These are phyloP conservation scores for Phytopythium oedochilum DNA, from an alignment of 352 stramenopile species.

Conservation along the genomic window DNA sequence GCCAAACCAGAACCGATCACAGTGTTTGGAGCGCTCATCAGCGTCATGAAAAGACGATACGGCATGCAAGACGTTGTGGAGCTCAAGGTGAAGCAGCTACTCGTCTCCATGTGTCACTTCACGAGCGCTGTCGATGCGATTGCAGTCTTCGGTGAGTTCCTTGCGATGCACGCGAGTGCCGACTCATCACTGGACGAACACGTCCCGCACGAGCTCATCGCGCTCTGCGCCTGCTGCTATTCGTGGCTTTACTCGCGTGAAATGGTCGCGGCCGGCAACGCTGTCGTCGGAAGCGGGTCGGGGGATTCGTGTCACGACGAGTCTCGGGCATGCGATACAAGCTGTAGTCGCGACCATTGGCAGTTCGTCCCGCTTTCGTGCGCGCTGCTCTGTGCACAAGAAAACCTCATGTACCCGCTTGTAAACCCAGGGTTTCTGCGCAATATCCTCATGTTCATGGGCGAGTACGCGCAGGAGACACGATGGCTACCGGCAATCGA, in stretches of 20 bases:
- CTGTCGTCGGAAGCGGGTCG: conserved; percentile 2
- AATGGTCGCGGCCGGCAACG: conserved; percentile 51
- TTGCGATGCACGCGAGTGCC: conserved; percentile 34
- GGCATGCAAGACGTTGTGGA: conserved; percentile 49
- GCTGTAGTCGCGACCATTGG: conserved; percentile 32
- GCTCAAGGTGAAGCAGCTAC: conserved; percentile 56
- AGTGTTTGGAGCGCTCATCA: conserved; percentile 37
- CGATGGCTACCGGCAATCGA: conserved; percentile 11
- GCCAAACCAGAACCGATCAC: conserved; percentile 13
- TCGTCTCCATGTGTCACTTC: conserved; percentile 55
- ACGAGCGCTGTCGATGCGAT: conserved; percentile 46
- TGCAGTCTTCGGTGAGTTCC: conserved; percentile 64
- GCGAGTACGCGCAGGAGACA: conserved; percentile 44
- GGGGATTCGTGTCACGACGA: neutral
- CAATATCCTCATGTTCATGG: conserved; percentile 46
- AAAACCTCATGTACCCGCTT: conserved; percentile 67
- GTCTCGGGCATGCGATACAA: neutral
- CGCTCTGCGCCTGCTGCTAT: conserved; percentile 48
- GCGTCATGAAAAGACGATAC: conserved; percentile 43
- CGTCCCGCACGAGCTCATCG: conserved; percentile 43
- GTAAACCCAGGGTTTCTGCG: conserved; percentile 55
- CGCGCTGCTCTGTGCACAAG: conserved; percentile 55
- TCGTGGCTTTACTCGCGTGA: conserved; percentile 55
- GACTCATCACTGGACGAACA: conserved; percentile 17
- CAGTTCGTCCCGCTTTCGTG: conserved; percentile 54